Evolutionary conservation across 495 filamentous ascomycete genomes (phyloP).

Genomic region (Lentithecium fluviatile): DNA sequence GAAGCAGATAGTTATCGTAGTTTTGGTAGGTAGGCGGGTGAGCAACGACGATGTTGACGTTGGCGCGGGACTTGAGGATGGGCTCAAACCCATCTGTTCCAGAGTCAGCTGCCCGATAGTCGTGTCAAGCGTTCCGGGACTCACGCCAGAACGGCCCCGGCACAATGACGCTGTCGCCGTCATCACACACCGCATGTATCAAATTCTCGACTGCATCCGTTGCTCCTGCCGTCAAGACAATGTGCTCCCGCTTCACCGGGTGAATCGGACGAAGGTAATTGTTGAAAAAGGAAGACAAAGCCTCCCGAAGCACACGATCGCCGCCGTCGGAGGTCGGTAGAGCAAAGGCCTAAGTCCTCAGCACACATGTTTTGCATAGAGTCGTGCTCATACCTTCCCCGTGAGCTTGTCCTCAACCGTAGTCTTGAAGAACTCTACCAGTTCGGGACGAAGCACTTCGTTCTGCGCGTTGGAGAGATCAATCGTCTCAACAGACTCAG

Average conservation of each 20-base stretch:
- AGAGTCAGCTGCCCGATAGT: neutral
- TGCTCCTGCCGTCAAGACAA: slow-evolving; percentile 26
- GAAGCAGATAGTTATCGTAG: slow-evolving; percentile 27
- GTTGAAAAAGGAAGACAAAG: slow-evolving; percentile 27
- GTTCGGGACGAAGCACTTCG: slow-evolving; percentile 17
- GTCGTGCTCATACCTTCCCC: slow-evolving; percentile 1
- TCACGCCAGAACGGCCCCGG: slow-evolving; percentile 31
- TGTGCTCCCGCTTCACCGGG: slow-evolving; percentile 16
- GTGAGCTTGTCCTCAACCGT: slow-evolving; percentile 14
- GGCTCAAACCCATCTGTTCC: slow-evolving; percentile 23
- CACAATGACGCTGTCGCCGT: slow-evolving; percentile 31
- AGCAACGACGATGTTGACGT: slow-evolving; percentile 29
- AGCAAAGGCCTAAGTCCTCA: slow-evolving; percentile 11
- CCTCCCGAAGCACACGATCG: slow-evolving; percentile 9
- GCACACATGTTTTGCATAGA: neutral
- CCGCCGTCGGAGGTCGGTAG: slow-evolving; percentile 7
- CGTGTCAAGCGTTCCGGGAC: neutral
- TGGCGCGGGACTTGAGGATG: slow-evolving; percentile 13
- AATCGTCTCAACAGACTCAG: slow-evolving; percentile 7
- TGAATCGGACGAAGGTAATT: slow-evolving; percentile 23
- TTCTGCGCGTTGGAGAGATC: slow-evolving; percentile 26
- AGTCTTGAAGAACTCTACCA: slow-evolving; percentile 28
- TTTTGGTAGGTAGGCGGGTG: slow-evolving; percentile 28
- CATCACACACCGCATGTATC: slow-evolving; percentile 28
- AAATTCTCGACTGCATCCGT: slow-evolving; percentile 24